Evolutionary conservation across 176 grass and related monocot species (phyloP).

Genomic region (Echinochloa phyllopogon): DNA sequence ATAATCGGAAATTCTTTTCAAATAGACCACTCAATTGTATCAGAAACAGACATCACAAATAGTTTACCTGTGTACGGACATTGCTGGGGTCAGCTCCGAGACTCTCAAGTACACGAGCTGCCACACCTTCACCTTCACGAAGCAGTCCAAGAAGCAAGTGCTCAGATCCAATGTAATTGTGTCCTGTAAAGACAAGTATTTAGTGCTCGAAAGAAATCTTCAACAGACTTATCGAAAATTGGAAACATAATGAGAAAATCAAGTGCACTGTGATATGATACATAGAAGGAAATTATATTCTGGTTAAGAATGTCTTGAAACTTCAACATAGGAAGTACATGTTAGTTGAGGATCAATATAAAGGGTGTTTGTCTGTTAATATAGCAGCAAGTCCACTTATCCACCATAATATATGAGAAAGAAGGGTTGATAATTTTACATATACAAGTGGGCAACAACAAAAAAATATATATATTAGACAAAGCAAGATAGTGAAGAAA

Average conservation of each 20-base stretch:
- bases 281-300: constrained; percentile 9
- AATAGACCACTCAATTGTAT: background rate
- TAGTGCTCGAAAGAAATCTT: constrained; percentile 39
- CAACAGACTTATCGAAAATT: background rate
- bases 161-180: constrained; percentile 97
- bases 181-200: constrained; percentile 62
- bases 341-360: constrained; percentile 1
- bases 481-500: constrained; percentile 1
- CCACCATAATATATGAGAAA: background rate
- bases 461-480: background rate
- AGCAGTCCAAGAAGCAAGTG: constrained; percentile 96
- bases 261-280: background rate
- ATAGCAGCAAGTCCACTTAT: background rate
- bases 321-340: background rate
- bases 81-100: constrained; percentile 89
- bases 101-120: constrained; percentile 83
- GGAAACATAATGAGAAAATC: constrained; percentile 23
- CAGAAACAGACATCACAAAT: constrained; percentile 33
- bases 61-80: constrained; percentile 82
- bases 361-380: background rate
- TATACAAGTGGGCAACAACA: background rate
- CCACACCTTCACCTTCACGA: constrained; percentile 92
- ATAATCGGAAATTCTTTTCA: constrained; percentile 4
- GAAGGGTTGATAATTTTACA: background rate
- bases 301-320: background rate